Conservation (phyloP, 768 basidiomycete species). For the Lactifluus pinguis region DNA sequence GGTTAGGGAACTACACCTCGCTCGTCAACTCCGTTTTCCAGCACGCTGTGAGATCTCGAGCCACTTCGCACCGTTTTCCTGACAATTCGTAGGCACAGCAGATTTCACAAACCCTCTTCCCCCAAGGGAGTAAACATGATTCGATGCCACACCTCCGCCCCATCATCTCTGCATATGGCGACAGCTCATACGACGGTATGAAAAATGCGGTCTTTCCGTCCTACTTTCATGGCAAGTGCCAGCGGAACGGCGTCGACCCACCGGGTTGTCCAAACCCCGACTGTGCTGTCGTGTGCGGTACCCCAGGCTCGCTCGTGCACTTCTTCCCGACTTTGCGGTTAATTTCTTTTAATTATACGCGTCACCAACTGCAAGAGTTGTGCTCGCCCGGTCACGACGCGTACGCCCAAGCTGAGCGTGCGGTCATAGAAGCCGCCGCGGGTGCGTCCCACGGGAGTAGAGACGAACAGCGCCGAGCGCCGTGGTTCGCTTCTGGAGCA, state of each 20-base stretch:
- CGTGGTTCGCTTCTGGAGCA: conserved; percentile 7
- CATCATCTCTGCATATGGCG: conserved; percentile 38
- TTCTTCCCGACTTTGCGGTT: conserved; percentile 43
- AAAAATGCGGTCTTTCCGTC: conserved; percentile 53
- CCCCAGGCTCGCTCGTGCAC: conserved; percentile 72
- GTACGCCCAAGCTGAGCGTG: conserved; percentile 36
- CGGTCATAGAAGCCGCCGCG: conserved; percentile 34
- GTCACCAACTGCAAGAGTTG: conserved; percentile 28
- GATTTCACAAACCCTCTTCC: conserved; percentile 29
- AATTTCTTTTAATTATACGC: conserved; percentile 42
- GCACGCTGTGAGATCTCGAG: conserved; percentile 33
- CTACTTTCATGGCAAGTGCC: conserved; percentile 75
- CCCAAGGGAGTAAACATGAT: conserved; percentile 21
- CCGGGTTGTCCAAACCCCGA: conserved; percentile 70
- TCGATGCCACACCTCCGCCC: conserved; percentile 35
- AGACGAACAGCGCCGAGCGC: not conserved
- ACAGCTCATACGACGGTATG: conserved; percentile 35
- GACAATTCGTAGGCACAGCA: conserved; percentile 28
- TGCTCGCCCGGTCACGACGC: conserved; percentile 31
- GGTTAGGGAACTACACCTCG: conserved; percentile 39
- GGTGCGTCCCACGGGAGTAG: conserved; percentile 6
- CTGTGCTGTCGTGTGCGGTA: conserved; percentile 71
- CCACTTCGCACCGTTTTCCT: conserved; percentile 7
- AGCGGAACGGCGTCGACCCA: conserved; percentile 46
- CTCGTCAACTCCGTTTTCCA: conserved; percentile 34